Conservation (phyloP, 176 grass and related monocot species). For the Bolboschoenus planiculmis region DNA sequence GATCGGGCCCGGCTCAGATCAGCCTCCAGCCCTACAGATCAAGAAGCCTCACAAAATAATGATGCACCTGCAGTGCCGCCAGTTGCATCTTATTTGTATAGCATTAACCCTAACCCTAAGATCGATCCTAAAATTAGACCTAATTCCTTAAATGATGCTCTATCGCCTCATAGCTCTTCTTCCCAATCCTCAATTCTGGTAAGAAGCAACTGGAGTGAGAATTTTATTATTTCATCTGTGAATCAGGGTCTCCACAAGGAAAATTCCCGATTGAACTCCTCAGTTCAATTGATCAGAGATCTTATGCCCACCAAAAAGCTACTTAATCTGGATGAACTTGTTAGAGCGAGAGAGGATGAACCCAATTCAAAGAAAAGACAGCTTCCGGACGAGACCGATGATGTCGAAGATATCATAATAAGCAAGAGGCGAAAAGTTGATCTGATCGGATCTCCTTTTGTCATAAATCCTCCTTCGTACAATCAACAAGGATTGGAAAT, state of each 20-base stretch:
- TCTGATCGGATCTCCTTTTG: conserved; percentile 8
- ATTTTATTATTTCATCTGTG: conserved; percentile 19
- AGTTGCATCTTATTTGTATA: conserved; percentile 27
- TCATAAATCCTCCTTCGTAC: conserved; percentile 17
- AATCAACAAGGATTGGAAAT: conserved; percentile 20
- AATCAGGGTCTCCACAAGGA: conserved; percentile 20
- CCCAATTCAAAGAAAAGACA: conserved; percentile 11
- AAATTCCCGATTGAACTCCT: not conserved
- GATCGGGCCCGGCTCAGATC: conserved; percentile 69
- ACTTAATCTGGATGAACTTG: conserved; percentile 14
- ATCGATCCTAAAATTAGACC: conserved; percentile 25
- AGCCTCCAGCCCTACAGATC: conserved; percentile 9
- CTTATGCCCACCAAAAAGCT: not conserved
- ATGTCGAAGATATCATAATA: conserved; percentile 7
- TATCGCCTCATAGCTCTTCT: conserved; percentile 14
- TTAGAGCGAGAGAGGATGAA: conserved; percentile 23
- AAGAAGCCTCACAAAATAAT: conserved; percentile 22
- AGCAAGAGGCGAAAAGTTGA: conserved; percentile 41
- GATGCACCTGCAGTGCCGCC: conserved; percentile 10
- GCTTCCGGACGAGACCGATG: not conserved
- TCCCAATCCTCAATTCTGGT: conserved; percentile 15
- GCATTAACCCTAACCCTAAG: conserved; percentile 32
- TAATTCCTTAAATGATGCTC: conserved; percentile 41
- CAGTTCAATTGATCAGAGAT: conserved; percentile 21
- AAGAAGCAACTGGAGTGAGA: conserved; percentile 28